phyloP scores from a whole-genome alignment of 2,329 filamentous ascomycete species.

The Zarea fungicola region DNA sequence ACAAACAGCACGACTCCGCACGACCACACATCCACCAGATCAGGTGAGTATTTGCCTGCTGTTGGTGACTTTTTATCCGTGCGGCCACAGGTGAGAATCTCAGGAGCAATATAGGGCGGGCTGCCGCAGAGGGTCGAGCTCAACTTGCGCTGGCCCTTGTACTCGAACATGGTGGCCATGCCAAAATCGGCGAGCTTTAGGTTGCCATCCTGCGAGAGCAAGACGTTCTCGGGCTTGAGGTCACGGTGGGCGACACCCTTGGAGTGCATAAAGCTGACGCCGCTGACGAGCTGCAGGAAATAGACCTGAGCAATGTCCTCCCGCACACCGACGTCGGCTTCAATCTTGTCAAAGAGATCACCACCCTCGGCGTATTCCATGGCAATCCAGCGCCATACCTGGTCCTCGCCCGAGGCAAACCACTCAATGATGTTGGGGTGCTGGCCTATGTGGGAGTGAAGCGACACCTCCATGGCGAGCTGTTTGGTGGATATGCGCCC shows the following conservation, averaged over 20 bases:
- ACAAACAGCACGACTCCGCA: conserved; percentile 98
- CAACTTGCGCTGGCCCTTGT: conserved; percentile 74
- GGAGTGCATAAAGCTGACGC: conserved; percentile 91
- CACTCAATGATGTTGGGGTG: conserved; percentile 94
- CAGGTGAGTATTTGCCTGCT: conserved; percentile 62
- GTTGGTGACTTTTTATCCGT: conserved; percentile 42
- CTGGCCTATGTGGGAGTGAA: conserved; percentile 82
- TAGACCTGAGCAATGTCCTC: conserved; percentile 95
- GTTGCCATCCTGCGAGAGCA: conserved; percentile 77
- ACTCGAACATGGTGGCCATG: conserved; percentile 87
- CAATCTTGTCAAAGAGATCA: conserved; percentile 98
- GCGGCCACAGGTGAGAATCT: conserved; percentile 62
- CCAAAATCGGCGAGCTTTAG: conserved; percentile 97
- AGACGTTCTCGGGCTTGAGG: conserved; percentile 91
- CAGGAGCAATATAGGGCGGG: conserved; percentile 94
- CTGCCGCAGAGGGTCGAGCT: conserved; percentile 91
- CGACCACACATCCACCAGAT: conserved; percentile 91
- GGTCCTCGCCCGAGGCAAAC: conserved; percentile 81
- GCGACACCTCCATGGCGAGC: conserved; percentile 82
- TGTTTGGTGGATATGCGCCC: conserved; percentile 86
- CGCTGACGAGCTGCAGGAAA: conserved; percentile 85
- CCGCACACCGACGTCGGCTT: conserved; percentile 91
- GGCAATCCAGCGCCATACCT: conserved; percentile 90
- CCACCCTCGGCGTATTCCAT: conserved; percentile 97
- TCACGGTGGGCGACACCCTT: conserved; percentile 93